Percentiles rank a stretch among this genome's conserved stretches.
These are phyloP conservation scores for Carpinus viminea DNA, from an alignment of 306 rosid genomes.

Conservation along the genomic window DNA sequence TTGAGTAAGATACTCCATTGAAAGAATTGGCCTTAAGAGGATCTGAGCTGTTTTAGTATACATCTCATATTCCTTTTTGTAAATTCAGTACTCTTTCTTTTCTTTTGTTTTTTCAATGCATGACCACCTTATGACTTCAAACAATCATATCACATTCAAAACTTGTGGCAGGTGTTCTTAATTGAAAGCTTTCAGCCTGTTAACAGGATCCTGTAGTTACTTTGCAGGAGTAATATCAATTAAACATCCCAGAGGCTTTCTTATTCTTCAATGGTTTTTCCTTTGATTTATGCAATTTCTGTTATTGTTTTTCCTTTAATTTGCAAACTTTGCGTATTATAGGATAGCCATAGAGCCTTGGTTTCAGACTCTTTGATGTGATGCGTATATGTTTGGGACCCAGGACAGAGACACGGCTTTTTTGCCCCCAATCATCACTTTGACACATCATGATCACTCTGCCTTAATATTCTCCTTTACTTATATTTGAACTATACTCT, in stretches of 20 bases:
- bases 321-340: background rate
- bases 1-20: conserved; percentile 3
- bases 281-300: conserved; percentile 2
- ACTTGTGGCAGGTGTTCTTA: background rate
- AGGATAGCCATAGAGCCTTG: background rate
- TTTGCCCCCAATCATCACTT: background rate
- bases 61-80: background rate
- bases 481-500: conserved; percentile 1
- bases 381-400: conserved; percentile 3
- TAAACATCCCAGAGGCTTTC: background rate
- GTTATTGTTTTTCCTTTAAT: background rate
- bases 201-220: background rate
- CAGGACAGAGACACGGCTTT: conserved; percentile 10
- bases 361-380: background rate
- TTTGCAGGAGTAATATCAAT: background rate
- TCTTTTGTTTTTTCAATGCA: background rate
- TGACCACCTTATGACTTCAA: background rate
- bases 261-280: background rate
- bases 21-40: background rate
- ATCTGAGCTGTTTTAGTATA: background rate
- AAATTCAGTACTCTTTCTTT: background rate
- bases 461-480: conserved; percentile 16
- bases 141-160: background rate
- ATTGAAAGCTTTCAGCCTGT: background rate
- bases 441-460: conserved; percentile 1